Evolutionary conservation across 768 basidiomycete species (phyloP).

Genomic region (Psilocybe cubensis): DNA sequence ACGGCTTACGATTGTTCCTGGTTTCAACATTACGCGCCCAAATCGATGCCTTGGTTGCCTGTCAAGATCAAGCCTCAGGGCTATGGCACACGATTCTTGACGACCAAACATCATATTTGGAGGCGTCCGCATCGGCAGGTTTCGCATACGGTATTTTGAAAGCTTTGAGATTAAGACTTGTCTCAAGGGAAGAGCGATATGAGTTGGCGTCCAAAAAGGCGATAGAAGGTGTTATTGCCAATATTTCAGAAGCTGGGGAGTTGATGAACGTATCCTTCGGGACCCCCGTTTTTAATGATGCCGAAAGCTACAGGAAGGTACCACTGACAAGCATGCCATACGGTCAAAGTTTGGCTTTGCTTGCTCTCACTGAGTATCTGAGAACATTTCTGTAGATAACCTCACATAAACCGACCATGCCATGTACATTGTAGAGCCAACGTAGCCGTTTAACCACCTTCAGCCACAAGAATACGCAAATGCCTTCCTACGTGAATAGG

Average conservation of each 20-base stretch:
- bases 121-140: constrained; percentile 51
- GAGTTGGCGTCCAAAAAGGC: constrained; percentile 40
- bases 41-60: constrained; percentile 49
- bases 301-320: constrained; percentile 52
- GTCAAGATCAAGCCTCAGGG: constrained; percentile 46
- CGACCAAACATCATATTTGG: constrained; percentile 53
- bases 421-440: not conserved
- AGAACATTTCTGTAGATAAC: constrained; percentile 22
- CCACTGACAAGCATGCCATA: constrained; percentile 63
- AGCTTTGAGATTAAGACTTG: constrained; percentile 43
- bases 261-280: constrained; percentile 53
- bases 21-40: constrained; percentile 45
- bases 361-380: constrained; percentile 52
- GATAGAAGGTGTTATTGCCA: constrained; percentile 43
- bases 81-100: constrained; percentile 61
- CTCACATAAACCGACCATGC: not conserved
- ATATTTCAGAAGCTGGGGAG: constrained; percentile 50
- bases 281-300: constrained; percentile 51
- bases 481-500: constrained; percentile 34
- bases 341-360: constrained; percentile 43
- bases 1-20: constrained; percentile 46
- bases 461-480: constrained; percentile 9
- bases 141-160: constrained; percentile 53
- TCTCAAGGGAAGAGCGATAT: constrained; percentile 44
- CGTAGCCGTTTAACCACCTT: not conserved